Evolutionary conservation across 345 rosid genomes (phyloP).

Genomic region (Trapa incisa): DNA sequence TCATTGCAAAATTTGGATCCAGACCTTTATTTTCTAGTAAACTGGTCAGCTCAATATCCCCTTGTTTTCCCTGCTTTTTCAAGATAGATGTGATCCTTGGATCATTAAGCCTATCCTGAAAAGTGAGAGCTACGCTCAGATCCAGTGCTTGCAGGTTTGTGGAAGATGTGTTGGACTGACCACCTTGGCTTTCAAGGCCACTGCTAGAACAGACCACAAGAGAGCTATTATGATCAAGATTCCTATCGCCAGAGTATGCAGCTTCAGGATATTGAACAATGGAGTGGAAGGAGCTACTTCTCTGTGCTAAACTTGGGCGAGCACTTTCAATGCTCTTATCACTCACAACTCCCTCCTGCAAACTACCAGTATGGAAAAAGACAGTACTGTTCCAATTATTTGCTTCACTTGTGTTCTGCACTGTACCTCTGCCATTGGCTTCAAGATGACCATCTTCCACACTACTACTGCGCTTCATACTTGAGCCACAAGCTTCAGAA

Average conservation of each 20-base stretch:
- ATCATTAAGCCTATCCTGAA: slow-evolving; percentile 79
- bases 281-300: slow-evolving; percentile 85
- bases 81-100: slow-evolving; percentile 83
- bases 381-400: slow-evolving; percentile 41
- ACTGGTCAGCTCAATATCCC: slow-evolving; percentile 72
- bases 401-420: slow-evolving; percentile 37
- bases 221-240: slow-evolving; percentile 46
- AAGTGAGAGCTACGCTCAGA: slow-evolving; percentile 70
- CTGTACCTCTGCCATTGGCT: slow-evolving; percentile 33
- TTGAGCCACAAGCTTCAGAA: slow-evolving; percentile 98
- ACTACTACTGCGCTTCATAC: slow-evolving; percentile 83
- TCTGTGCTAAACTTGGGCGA: slow-evolving; percentile 81
- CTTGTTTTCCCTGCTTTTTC: slow-evolving; percentile 67
- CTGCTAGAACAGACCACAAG: slow-evolving; percentile 60
- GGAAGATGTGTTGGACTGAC: slow-evolving; percentile 87
- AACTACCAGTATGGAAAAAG: slow-evolving; percentile 53
- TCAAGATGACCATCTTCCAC: slow-evolving; percentile 75
- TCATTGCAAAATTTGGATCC: slow-evolving; percentile 99
- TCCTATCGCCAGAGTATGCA: slow-evolving; percentile 55
- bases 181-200: slow-evolving; percentile 91
- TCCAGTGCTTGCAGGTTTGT: slow-evolving; percentile 78
- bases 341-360: slow-evolving; percentile 70
- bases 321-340: slow-evolving; percentile 95
- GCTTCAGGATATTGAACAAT: slow-evolving; percentile 77
- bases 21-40: slow-evolving; percentile 93